These are phyloP conservation scores for Aspergillus ostianus DNA, from an alignment of 495 filamentous ascomycete genomes.

Conservation along the genomic window DNA sequence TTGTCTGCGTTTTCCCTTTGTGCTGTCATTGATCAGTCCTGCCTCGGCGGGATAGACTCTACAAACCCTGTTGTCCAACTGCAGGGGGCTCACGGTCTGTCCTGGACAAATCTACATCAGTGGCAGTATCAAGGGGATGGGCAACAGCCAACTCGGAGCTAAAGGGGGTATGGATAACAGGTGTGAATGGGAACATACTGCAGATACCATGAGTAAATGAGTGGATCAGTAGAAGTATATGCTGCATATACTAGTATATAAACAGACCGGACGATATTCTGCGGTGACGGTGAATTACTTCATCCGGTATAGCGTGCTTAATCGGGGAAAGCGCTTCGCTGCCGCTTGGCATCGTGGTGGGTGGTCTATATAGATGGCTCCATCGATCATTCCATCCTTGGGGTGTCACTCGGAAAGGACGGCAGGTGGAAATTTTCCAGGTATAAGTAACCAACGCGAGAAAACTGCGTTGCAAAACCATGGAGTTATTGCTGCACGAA, in stretches of 20 bases:
- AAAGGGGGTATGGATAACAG: background rate
- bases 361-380: constrained; percentile 2
- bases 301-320: constrained; percentile 6
- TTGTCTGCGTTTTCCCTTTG: constrained; percentile 10
- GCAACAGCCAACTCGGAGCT: constrained; percentile 7
- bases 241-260: background rate
- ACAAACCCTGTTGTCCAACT: background rate
- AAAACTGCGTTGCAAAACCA: no score
- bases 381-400: no score
- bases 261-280: background rate
- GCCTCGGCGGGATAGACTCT: constrained; percentile 1
- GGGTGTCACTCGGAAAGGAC: no score
- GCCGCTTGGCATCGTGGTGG: constrained; percentile 9
- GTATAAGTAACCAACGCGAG: no score
- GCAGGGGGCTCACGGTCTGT: background rate
- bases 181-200: constrained; percentile 5
- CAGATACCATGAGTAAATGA: background rate
- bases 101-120: constrained; percentile 25
- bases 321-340: constrained; percentile 9
- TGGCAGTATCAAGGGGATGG: constrained; percentile 12
- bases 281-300: constrained; percentile 9
- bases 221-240: no score
- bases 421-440: no score
- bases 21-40: constrained; percentile 24
- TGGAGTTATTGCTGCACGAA: no score